Percentiles rank a stretch among this genome's conserved stretches.
phyloP scores from a whole-genome alignment of 2,329 filamentous ascomycete genomes.

The Phialophora expanda region DNA sequence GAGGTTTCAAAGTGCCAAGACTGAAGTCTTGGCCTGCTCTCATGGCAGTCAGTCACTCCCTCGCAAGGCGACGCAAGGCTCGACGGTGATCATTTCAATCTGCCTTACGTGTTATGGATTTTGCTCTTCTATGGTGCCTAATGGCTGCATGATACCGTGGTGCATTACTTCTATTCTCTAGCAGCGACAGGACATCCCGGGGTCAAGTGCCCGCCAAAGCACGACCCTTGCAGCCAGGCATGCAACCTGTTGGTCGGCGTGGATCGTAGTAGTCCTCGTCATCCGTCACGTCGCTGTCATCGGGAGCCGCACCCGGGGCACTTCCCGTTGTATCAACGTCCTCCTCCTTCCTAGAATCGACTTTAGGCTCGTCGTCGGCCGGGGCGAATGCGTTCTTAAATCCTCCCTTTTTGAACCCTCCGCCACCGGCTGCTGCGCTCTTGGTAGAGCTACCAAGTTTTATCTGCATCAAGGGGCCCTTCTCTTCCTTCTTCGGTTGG shows the following conservation, averaged over 20 bases:
- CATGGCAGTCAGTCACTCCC: background rate
- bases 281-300: slow-evolving; percentile 70
- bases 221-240: slow-evolving; percentile 43
- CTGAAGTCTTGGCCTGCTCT: background rate
- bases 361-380: slow-evolving; percentile 39
- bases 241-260: slow-evolving; percentile 57
- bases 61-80: background rate
- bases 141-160: background rate
- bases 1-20: background rate
- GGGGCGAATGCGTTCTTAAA: slow-evolving; percentile 75
- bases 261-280: slow-evolving; percentile 65
- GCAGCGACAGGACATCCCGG: background rate
- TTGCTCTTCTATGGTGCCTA: background rate
- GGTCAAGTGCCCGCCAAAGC: slow-evolving; percentile 22
- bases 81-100: background rate
- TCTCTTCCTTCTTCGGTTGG: slow-evolving; percentile 51
- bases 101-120: background rate
- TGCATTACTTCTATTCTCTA: background rate
- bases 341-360: slow-evolving; percentile 49
- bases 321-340: slow-evolving; percentile 48
- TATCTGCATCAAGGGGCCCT: slow-evolving; percentile 50
- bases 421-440: slow-evolving; percentile 46
- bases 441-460: slow-evolving; percentile 40
- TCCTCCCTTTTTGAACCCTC: slow-evolving; percentile 76
- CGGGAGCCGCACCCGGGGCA: slow-evolving; percentile 52